Evolutionary conservation across 2,329 filamentous ascomycete genomes (phyloP).

Genomic region (Nemania sp.): DNA sequence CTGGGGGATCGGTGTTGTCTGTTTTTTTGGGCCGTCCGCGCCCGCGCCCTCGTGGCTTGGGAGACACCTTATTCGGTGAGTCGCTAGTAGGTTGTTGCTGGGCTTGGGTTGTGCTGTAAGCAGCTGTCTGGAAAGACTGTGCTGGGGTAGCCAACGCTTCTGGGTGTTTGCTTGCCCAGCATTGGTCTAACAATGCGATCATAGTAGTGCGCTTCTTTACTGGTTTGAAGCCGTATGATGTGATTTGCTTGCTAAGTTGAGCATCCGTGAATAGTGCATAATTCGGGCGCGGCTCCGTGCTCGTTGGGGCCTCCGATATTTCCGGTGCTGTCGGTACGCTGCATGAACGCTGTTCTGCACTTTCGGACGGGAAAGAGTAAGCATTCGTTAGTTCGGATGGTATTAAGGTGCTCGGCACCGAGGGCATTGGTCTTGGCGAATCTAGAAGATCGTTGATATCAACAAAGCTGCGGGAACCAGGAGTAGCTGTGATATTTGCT

Average conservation of each 20-base stretch:
- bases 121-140: constrained; percentile 30
- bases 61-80: constrained; percentile 8
- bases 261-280: constrained; percentile 65
- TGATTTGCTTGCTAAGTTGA: constrained; percentile 64
- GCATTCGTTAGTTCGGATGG: constrained; percentile 16
- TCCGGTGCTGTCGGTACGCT: neutral
- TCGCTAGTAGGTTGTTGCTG: constrained; percentile 14
- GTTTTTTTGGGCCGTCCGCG: constrained; percentile 22
- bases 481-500: neutral
- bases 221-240: constrained; percentile 71
- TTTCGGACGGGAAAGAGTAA: constrained; percentile 26
- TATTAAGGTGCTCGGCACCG: constrained; percentile 2
- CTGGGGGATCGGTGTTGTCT: neutral
- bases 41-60: constrained; percentile 21
- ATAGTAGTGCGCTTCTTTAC: constrained; percentile 69
- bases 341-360: neutral
- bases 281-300: constrained; percentile 49
- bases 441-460: constrained; percentile 38
- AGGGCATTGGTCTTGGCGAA: constrained; percentile 23
- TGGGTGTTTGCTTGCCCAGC: constrained; percentile 65
- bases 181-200: constrained; percentile 70
- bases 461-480: constrained; percentile 29
- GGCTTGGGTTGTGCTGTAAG: constrained; percentile 18
- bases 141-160: constrained; percentile 15
- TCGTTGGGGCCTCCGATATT: neutral